Evolutionary conservation across 2,329 filamentous ascomycete genomes (phyloP).

Genomic region (Cytospora mali): DNA sequence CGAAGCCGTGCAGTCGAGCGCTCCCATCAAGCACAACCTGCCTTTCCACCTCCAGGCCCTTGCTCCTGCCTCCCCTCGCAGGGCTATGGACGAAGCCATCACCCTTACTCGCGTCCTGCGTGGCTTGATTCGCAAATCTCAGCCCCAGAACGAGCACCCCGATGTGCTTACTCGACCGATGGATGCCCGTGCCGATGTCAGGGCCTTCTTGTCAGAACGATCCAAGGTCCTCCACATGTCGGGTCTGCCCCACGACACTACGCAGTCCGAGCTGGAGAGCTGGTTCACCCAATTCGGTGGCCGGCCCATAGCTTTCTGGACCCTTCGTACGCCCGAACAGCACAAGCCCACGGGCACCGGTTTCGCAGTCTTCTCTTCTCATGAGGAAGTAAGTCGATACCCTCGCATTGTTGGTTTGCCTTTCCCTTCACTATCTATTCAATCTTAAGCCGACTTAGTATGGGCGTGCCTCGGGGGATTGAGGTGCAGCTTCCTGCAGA

Average conservation of each 20-base stretch:
- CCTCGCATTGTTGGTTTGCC: slow-evolving; percentile 23
- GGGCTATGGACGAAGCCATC: slow-evolving; percentile 96
- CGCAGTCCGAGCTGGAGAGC: slow-evolving; percentile 96
- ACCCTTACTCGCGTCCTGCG: slow-evolving; percentile 90
- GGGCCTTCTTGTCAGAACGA: slow-evolving; percentile 92
- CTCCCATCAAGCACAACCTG: slow-evolving; percentile 97
- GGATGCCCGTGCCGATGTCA: slow-evolving; percentile 94
- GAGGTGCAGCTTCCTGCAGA: slow-evolving; percentile 5
- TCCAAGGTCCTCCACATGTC: slow-evolving; percentile 99
- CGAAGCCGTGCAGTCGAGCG: slow-evolving; percentile 94
- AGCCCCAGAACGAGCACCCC: slow-evolving; percentile 88
- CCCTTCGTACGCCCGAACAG: slow-evolving; percentile 93
- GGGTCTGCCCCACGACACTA: slow-evolving; percentile 94
- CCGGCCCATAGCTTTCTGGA: slow-evolving; percentile 98
- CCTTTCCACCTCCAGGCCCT: slow-evolving; percentile 97
- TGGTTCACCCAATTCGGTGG: slow-evolving; percentile 99
- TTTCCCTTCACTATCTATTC: slow-evolving; percentile 16
- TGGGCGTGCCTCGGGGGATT: slow-evolving; percentile 2
- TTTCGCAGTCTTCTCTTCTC: slow-evolving; percentile 97
- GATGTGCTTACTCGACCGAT: slow-evolving; percentile 94
- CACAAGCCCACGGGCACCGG: slow-evolving; percentile 99
- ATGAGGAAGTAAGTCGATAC: slow-evolving; percentile 81
- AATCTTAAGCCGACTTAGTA: slow-evolving; percentile 17
- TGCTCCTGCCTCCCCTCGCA: slow-evolving; percentile 89
- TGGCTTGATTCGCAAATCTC: slow-evolving; percentile 93